These are phyloP conservation scores for Puccinia hordei DNA, from an alignment of 1,284 basidiomycete species.

Conservation along the genomic window DNA sequence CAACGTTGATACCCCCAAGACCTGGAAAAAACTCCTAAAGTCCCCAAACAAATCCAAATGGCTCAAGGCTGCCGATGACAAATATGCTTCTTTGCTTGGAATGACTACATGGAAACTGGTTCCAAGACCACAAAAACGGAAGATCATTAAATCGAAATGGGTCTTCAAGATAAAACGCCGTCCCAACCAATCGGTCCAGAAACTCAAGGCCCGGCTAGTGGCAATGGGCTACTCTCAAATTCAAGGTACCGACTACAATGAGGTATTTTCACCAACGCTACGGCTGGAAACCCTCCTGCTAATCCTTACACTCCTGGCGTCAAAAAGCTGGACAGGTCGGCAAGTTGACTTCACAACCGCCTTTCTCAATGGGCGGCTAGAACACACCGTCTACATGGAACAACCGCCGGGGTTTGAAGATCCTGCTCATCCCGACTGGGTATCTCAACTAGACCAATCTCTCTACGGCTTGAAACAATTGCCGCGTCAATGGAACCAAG, in stretches of 20 bases:
- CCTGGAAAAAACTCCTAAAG: too few relatives aligned
- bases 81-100: not conserved
- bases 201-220: too few relatives aligned
- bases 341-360: not conserved
- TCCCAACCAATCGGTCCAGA: too few relatives aligned
- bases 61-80: not conserved
- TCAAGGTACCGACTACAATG: too few relatives aligned
- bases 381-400: not conserved
- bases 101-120: not conserved
- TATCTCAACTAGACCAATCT: not conserved
- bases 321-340: not conserved
- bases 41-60: not conserved
- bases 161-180: not conserved
- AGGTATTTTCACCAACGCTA: not conserved
- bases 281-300: not conserved
- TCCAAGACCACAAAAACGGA: not conserved
- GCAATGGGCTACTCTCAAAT: too few relatives aligned
- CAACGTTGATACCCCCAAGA: too few relatives aligned
- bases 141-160: not conserved
- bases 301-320: not conserved
- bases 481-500: not conserved
- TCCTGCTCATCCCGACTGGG: not conserved
- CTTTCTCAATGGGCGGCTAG: not conserved
- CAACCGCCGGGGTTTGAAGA: not conserved
- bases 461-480: conserved; percentile 3